Base-by-base conservation (phyloP, 192 early-diverging fungal genomes). In the Coemansia sp. region DNA sequence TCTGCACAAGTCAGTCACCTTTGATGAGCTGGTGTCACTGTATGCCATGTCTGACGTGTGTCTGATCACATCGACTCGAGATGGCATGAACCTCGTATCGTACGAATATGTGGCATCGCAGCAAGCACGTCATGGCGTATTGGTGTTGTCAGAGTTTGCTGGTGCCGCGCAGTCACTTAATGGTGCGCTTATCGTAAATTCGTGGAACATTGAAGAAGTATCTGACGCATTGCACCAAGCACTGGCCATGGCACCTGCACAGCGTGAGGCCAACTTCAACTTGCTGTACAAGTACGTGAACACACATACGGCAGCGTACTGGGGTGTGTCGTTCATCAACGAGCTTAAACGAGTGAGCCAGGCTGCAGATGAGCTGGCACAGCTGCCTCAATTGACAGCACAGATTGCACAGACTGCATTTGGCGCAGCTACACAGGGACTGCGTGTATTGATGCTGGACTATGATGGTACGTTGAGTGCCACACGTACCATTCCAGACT, bases 51-150 rank as follows among this genome's bases (percentile, higher is more conserved):
- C 95, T 0, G 98, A 99, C 79, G 96, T 90, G 9, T 99, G 98
- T 60, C 74, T 99, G 50, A 88, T 99, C 14, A 93, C 96, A 26
- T 97, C 95, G 44, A 99, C 98, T 5, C 87, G 98, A 61, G 96
- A 99, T 79, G 98, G 98, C 44, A 99, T 99, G 98, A 99, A 99
- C 74, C 76, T 99, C 49, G 98, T 95, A 3, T 96, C 93, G 17
- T 98, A 97, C 78, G 98, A 99, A 83, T 99, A 96, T 64, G 94
- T 98, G 63, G 91, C 94, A 11, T 90, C 88, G 61, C 92, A 93
- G 76, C 89, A 92, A 75, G 87, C 91, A 53, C 79, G 81, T 7
- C 93, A 98, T 75, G 98, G 98, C 70, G 97, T 97, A 7, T 82
- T 99, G 66, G 90, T 99, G 46, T 84, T 99, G 25, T 90, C 87